Base-by-base conservation (phyloP, 1,139 yeast genomes). In the Meyerozyma athensensis region DNA sequence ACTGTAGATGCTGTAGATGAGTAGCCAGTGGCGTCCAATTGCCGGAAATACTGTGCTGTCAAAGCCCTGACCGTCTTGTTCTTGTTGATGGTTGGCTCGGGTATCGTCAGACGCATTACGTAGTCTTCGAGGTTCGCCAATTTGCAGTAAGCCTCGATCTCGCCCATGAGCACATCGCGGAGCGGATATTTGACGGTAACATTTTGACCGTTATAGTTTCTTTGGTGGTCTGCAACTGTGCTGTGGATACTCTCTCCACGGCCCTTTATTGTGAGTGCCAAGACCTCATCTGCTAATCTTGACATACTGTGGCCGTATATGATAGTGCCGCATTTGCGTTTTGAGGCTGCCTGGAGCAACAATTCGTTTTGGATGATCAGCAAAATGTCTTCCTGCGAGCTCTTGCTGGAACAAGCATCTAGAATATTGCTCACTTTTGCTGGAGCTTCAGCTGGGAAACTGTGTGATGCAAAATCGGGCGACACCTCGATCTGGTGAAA, bases 1-100 rank as follows among this genome's bases (percentile, higher is more conserved):
- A 92, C 97, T 0, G 98, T 90, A 0, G 97, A 84, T 2, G 94
- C 92, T 4, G 94, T 87, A 37, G 95, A 87, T 0, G 96, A 87
- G 52, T 89, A 90, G 6, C 85, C 95, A 7, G 76, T 67, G 7
- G 63, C 72, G 52, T 89, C 96, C 24, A 90, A 77, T 31, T 73
- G 73, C 26, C 66, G 71, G 51, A 89, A 87, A 57, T 92, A 92
- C 39, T 81, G 76, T 30, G 79, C 67, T 2, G 90, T 81, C 36
- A 92, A 68, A 50, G 86, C 95, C 49, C 86, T 80, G 21, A 92
- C 81, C 2, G 96, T 85, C 71, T 84, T 79, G 47, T 80, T 76
- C 55, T 79, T 85, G 16, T 79, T 76, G 33, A 71, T 59, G 28
- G 55, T 62, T 7, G 72, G 60, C 20, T 58, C 52, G 8, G 52